A percentile compares a stretch with the other conserved stretches of the same genome.
Evolutionary conservation across 176 grass and related monocot species (phyloP).

Genomic region (Aechmea fasciata): DNA sequence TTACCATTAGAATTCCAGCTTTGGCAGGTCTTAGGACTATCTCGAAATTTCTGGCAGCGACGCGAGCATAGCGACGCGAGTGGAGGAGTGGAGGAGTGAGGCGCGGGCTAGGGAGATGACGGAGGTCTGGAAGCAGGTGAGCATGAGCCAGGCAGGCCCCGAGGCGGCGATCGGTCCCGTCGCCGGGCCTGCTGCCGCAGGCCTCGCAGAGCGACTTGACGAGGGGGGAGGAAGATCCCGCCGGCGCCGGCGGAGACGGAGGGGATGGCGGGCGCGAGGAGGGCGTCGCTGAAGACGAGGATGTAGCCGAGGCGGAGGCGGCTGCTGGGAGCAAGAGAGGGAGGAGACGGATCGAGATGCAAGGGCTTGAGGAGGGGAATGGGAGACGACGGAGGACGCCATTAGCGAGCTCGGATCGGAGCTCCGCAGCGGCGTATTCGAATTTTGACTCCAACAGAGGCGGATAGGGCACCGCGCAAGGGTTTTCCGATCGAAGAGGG

Average conservation of each 20-base stretch:
- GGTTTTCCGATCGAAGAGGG: too few species aligned
- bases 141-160: slow-evolving; percentile 97
- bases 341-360: slow-evolving; percentile 2
- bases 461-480: too few species aligned
- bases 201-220: slow-evolving; percentile 79
- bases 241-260: too few species aligned
- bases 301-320: slow-evolving; percentile 73
- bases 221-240: too few species aligned
- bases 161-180: slow-evolving; percentile 59
- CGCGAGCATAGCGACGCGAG: too few species aligned
- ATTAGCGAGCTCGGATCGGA: slow-evolving; percentile 19
- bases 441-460: not conserved
- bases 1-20: too few species aligned
- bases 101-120: too few species aligned
- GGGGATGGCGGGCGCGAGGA: too few species aligned
- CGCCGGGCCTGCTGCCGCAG: slow-evolving; percentile 60
- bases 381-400: slow-evolving; percentile 39
- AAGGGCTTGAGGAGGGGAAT: slow-evolving; percentile 7
- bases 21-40: too few species aligned
- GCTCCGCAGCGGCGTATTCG: slow-evolving; percentile 5
- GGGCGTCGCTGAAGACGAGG: slow-evolving; percentile 87
- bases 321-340: not conserved
- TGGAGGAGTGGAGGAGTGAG: too few species aligned
- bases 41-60: too few species aligned
- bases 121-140: slow-evolving; percentile 96